Percentiles rank a stretch among this genome's conserved stretches.
These are phyloP conservation scores for Aristolochia fimbriata DNA, from an alignment of 164 flowering plant species.

Conservation along the genomic window DNA sequence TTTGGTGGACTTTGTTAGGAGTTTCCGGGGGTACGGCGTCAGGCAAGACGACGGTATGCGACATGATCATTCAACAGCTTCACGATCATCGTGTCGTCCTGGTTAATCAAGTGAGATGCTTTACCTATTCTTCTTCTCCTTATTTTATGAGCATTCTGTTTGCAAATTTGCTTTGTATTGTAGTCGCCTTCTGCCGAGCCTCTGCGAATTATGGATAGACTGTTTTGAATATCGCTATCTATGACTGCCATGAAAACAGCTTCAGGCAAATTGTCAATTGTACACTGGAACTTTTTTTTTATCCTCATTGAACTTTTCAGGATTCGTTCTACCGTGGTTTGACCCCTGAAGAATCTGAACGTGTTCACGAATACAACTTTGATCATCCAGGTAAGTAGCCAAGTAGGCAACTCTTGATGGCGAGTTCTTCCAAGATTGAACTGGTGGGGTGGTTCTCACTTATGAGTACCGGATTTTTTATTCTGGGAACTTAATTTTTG, in stretches of 20 bases:
- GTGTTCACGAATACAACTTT: slow-evolving; percentile 48
- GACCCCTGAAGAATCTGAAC: slow-evolving; percentile 45
- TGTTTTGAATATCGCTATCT: no score
- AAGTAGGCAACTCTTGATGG: slow-evolving; percentile 1
- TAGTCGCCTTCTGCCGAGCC: no score
- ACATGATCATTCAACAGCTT: slow-evolving; percentile 96
- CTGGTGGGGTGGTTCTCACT: no score
- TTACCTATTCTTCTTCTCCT: background rate
- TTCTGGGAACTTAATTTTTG: no score
- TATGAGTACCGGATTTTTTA: no score
- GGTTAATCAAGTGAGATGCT: slow-evolving; percentile 67
- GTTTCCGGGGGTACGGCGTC: slow-evolving; percentile 99
- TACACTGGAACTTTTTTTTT: background rate
- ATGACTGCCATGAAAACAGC: no score
- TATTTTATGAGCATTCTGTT: background rate
- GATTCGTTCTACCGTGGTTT: slow-evolving; percentile 58
- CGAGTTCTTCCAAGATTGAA: background rate
- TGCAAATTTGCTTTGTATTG: no score
- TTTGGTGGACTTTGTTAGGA: slow-evolving; percentile 36
- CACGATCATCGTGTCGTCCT: slow-evolving; percentile 96
- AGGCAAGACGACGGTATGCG: slow-evolving; percentile 95
- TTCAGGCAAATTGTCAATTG: background rate
- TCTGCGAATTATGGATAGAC: no score
- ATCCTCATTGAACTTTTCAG: slow-evolving; percentile 14
- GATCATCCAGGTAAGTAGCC: slow-evolving; percentile 70